Evolutionary conservation across 805 yeast genomes (phyloP).

Genomic region (Wickerhamomyces queroliae): DNA sequence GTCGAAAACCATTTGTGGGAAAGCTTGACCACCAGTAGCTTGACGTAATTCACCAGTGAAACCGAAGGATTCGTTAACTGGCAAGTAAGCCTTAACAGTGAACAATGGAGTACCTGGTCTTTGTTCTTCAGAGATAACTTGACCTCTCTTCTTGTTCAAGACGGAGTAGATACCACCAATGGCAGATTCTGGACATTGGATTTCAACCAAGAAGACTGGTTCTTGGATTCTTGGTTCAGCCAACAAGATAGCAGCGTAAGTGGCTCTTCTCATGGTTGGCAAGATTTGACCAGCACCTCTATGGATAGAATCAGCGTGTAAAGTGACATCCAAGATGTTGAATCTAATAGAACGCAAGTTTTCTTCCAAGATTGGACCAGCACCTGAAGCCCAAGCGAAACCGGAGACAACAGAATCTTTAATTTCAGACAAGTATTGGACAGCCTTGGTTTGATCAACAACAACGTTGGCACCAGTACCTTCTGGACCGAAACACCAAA

Average conservation of each 20-base stretch:
- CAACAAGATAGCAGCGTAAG: constrained; percentile 95
- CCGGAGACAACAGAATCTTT: constrained; percentile 99
- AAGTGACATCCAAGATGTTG: constrained; percentile 97
- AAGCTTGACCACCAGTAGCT: constrained; percentile 99
- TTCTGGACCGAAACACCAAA: constrained; percentile 99
- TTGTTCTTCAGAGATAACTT: constrained; percentile 98
- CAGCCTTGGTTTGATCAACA: constrained; percentile 99
- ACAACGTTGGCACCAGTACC: constrained; percentile 98
- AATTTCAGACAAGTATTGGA: constrained; percentile 97
- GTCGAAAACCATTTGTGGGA: constrained; percentile 99
- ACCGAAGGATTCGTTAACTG: constrained; percentile 99
- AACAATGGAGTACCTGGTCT: constrained; percentile 99
- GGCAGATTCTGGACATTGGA: constrained; percentile 98
- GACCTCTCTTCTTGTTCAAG: constrained; percentile 99
- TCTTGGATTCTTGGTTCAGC: constrained; percentile 99
- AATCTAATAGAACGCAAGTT: constrained; percentile 92
- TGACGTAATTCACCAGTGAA: constrained; percentile 99
- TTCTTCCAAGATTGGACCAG: constrained; percentile 99
- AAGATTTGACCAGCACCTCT: constrained; percentile 99
- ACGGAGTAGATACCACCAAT: constrained; percentile 99
- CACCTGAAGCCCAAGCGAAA: constrained; percentile 99
- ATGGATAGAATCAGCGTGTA: constrained; percentile 99
- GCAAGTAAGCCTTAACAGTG: constrained; percentile 99
- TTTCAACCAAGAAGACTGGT: constrained; percentile 98
- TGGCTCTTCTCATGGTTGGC: constrained; percentile 99